phyloP scores from a whole-genome alignment of 169 alveolate genomes.

The Eimeria sp. region DNA sequence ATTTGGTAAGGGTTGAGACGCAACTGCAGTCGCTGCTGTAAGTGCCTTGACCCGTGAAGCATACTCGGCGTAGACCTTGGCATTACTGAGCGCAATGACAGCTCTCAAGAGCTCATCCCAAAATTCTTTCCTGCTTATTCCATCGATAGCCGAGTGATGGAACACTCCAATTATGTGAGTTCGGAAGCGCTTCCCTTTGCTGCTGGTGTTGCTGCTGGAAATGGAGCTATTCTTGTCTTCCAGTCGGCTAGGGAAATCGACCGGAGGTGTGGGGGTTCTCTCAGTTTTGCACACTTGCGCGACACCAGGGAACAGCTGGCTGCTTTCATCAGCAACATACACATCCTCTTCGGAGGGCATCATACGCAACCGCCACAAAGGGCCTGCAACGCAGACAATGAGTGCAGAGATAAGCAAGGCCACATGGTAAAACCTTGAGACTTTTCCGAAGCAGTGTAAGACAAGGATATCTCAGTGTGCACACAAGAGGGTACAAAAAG shows the following conservation, averaged over 20 bases:
- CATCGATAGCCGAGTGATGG: constrained; percentile 88
- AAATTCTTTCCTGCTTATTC: constrained; percentile 86
- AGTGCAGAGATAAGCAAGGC: background rate
- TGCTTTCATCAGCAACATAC: constrained; percentile 8
- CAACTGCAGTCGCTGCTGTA: constrained; percentile 41
- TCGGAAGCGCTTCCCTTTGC: constrained; percentile 55
- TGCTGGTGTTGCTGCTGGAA: constrained; percentile 51
- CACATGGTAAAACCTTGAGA: background rate
- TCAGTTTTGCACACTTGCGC: background rate
- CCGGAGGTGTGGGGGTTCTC: background rate
- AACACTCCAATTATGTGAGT: constrained; percentile 86
- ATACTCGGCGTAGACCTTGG: constrained; percentile 37
- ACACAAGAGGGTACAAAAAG: background rate
- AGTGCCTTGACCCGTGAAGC: constrained; percentile 58
- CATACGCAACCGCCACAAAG: constrained; percentile 82
- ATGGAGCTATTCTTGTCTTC: background rate
- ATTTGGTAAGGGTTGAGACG: constrained; percentile 5
- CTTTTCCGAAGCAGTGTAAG: background rate
- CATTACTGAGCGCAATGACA: constrained; percentile 24
- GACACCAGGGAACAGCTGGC: constrained; percentile 3
- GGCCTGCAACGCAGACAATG: constrained; percentile 52
- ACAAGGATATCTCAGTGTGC: background rate
- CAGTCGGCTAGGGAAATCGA: background rate
- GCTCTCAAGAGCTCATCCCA: constrained; percentile 84
- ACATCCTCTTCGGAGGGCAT: constrained; percentile 58